Evolutionary conservation across 441 rosid species (phyloP).

Genomic region (Iberis amara): DNA sequence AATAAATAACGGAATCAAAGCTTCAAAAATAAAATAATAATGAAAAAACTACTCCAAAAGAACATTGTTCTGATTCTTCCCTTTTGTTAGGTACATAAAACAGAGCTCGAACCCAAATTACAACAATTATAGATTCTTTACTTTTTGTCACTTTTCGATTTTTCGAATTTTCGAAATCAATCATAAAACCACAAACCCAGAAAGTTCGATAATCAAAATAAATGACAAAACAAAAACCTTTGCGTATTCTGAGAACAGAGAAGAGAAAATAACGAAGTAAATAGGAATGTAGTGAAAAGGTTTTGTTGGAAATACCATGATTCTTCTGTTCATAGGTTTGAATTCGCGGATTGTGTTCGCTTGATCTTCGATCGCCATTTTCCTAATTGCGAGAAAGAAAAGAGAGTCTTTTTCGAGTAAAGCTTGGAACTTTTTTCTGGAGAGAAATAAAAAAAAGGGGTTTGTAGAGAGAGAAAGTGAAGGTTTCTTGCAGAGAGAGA

Average conservation of each 20-base stretch:
- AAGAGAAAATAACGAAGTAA: not conserved
- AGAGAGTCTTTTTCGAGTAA: constrained; percentile 22
- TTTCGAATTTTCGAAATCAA: constrained; percentile 9
- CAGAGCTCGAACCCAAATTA: too few relatives aligned
- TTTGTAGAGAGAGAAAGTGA: constrained; percentile 11
- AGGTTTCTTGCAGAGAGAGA: constrained; percentile 29
- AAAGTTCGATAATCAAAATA: not conserved
- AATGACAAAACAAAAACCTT: constrained; percentile 4
- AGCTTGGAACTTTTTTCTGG: constrained; percentile 15
- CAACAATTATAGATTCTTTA: too few relatives aligned
- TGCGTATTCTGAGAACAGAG: constrained; percentile 9
- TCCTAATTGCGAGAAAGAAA: not conserved
- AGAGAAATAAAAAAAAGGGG: constrained; percentile 18
- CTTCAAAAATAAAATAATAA: too few relatives aligned
- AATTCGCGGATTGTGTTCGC: constrained; percentile 65
- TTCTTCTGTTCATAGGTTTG: constrained; percentile 77
- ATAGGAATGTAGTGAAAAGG: too few relatives aligned
- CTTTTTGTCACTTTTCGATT: constrained; percentile 13
- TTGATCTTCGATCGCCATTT: constrained; percentile 91
- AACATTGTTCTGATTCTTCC: constrained; percentile 28
- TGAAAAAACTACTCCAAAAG: constrained; percentile 14
- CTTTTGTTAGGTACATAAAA: too few relatives aligned
- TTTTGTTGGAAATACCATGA: constrained; percentile 49
- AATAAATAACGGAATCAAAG: too few relatives aligned
- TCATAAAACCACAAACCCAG: constrained; percentile 13